Evolutionary conservation across 441 rosid genomes (phyloP).

Genomic region (Pelargonium cotyledonis): DNA sequence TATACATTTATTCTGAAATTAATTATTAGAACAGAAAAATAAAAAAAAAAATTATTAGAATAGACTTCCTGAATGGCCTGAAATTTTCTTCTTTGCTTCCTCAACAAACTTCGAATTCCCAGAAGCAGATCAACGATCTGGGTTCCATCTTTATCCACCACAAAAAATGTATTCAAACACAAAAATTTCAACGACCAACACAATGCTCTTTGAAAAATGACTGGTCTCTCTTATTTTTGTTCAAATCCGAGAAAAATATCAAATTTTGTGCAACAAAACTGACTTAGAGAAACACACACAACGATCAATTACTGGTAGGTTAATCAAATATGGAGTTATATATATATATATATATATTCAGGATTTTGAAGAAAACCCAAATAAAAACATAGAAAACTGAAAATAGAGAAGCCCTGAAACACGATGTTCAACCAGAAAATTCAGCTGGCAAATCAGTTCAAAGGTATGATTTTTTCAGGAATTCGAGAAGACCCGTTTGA

Average conservation of each 20-base stretch:
- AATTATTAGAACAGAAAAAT: slow-evolving; percentile 24
- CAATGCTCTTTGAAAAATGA: too few species aligned
- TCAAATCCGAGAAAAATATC: too few species aligned
- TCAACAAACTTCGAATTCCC: slow-evolving; percentile 51
- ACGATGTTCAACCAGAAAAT: background rate
- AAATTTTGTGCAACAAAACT: too few species aligned
- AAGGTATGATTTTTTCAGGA: background rate
- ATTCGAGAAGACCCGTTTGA: too few species aligned
- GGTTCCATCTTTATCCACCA: slow-evolving; percentile 70
- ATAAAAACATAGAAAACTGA: too few species aligned
- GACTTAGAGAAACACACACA: too few species aligned
- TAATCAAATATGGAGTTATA: too few species aligned
- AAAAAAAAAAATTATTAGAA: slow-evolving; percentile 27
- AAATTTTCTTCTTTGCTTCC: slow-evolving; percentile 70
- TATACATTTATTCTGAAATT: too few species aligned
- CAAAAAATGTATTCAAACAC: background rate
- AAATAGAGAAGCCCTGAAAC: background rate
- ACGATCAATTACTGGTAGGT: too few species aligned
- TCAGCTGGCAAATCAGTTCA: background rate
- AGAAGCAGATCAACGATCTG: slow-evolving; percentile 77
- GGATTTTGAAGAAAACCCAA: too few species aligned
- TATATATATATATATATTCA: too few species aligned
- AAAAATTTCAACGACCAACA: background rate
- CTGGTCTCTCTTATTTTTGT: too few species aligned
- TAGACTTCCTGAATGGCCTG: slow-evolving; percentile 68